Evolutionary conservation across 2,329 filamentous ascomycete species (phyloP), one percentile per base, ranked within the genome.

Genomic region (Penicillium vulpinum): DNA sequence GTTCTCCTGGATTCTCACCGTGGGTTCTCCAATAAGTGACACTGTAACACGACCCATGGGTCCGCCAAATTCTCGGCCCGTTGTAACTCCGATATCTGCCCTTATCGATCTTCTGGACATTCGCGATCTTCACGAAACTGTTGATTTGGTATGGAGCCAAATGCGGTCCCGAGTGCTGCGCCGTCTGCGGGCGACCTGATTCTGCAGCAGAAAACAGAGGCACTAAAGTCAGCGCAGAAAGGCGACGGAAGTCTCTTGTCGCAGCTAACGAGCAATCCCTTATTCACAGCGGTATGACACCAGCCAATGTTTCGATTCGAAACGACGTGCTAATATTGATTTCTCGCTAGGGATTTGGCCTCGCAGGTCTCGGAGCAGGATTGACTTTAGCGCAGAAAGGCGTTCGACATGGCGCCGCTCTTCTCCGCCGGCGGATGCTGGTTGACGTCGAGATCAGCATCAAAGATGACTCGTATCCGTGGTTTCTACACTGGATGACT

Each of bases 391-490:
- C 88, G 29, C 91, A 94, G 61, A 88, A 88, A 70, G 90, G 90
- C 33, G 74, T 89, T 57, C 84, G 92, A 58, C 81, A 86, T 67
- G 86, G 86, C 53, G 87, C 88, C n/a, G 83, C 84, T 41, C 81
- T 95, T 55, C 78, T 96, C 57, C 89, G 91, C 48, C 87, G 89
- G 51, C 90, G 93, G 47, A 86, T 99, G 77, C 86, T 99, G 29
- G 91, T 97, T 67, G 92, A 97, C 68, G 87, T 99, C 68, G 94
- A 99, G 76, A 96, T 99, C 75, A 93, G 90, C 74, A 90, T 91
- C 71, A 90, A 93, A 68, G 94, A 99, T 76, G 87, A 91, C 43
- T 92, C 93, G 2, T 99, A 97, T 73, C 87, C 87, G 39, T 97
- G 92, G 93, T 86, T 99, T 40, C 82, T 99, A 10, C 88, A 92